phyloP scores from a whole-genome alignment of 768 basidiomycete species.

The Termitomyces sp. region DNA sequence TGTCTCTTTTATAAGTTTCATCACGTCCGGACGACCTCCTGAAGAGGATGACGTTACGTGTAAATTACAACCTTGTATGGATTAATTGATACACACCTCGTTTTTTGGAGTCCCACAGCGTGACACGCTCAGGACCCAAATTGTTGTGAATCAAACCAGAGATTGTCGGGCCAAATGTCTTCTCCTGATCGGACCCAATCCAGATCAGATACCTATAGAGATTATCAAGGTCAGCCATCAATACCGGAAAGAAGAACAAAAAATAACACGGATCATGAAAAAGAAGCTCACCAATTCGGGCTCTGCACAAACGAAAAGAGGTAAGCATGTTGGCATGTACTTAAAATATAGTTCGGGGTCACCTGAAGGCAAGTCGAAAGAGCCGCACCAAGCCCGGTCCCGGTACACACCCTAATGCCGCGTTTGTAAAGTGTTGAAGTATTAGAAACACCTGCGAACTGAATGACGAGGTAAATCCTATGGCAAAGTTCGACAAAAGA shows the following conservation, averaged over 20 bases:
- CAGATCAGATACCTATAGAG: slow-evolving; percentile 67
- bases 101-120: slow-evolving; percentile 75
- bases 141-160: slow-evolving; percentile 63
- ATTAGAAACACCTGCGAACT: slow-evolving; percentile 82
- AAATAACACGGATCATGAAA: slow-evolving; percentile 13
- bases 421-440: slow-evolving; percentile 72
- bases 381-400: slow-evolving; percentile 79
- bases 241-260: slow-evolving; percentile 3
- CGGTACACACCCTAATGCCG: slow-evolving; percentile 81
- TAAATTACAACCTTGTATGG: not conserved
- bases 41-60: not conserved
- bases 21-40: slow-evolving; percentile 71
- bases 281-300: slow-evolving; percentile 37
- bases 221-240: slow-evolving; percentile 6
- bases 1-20: slow-evolving; percentile 69
- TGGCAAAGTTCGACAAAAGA: not conserved
- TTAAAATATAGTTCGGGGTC: slow-evolving; percentile 13
- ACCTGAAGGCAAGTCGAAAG: slow-evolving; percentile 82
- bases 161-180: slow-evolving; percentile 81
- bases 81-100: slow-evolving; percentile 34
- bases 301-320: slow-evolving; percentile 23
- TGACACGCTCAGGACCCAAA: slow-evolving; percentile 62
- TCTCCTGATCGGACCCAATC: slow-evolving; percentile 82
- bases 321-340: slow-evolving; percentile 4
- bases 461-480: not conserved